Conservation (phyloP, 176 grass and related monocot genomes). For the Elymus sibiricus region DNA sequence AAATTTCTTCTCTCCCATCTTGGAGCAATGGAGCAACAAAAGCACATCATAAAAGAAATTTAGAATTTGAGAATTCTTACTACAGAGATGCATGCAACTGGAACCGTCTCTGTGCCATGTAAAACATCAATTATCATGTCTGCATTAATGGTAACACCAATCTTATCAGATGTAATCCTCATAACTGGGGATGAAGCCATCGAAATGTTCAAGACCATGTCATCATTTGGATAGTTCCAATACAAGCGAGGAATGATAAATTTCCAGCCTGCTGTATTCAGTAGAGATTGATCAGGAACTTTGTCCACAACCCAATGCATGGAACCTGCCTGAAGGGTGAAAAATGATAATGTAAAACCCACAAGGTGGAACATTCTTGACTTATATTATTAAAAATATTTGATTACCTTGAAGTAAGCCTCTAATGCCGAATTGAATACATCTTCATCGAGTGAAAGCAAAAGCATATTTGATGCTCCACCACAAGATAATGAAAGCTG, state of each 20-base stretch:
- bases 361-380: slow-evolving; percentile 8
- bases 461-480: slow-evolving; percentile 72
- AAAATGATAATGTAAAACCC: slow-evolving; percentile 8
- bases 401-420: slow-evolving; percentile 76
- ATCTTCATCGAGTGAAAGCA: slow-evolving; percentile 71
- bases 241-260: slow-evolving; percentile 89
- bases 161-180: slow-evolving; percentile 56
- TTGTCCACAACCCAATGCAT: slow-evolving; percentile 87
- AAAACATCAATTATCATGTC: slow-evolving; percentile 90
- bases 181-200: slow-evolving; percentile 75
- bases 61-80: slow-evolving; percentile 47
- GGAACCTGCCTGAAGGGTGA: slow-evolving; percentile 58
- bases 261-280: slow-evolving; percentile 88
- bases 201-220: slow-evolving; percentile 85
- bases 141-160: slow-evolving; percentile 52
- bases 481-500: slow-evolving; percentile 61
- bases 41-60: background rate
- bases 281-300: slow-evolving; percentile 77
- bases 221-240: slow-evolving; percentile 84
- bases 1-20: background rate
- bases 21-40: slow-evolving; percentile 9
- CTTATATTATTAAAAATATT: background rate
- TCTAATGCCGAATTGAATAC: slow-evolving; percentile 77
- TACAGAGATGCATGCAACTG: slow-evolving; percentile 89
- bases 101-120: slow-evolving; percentile 47